Percentiles rank a stretch among this genome's conserved stretches.
These are phyloP conservation scores for Cucurbita ficifolia DNA, from an alignment of 306 rosid species.

Conservation along the genomic window DNA sequence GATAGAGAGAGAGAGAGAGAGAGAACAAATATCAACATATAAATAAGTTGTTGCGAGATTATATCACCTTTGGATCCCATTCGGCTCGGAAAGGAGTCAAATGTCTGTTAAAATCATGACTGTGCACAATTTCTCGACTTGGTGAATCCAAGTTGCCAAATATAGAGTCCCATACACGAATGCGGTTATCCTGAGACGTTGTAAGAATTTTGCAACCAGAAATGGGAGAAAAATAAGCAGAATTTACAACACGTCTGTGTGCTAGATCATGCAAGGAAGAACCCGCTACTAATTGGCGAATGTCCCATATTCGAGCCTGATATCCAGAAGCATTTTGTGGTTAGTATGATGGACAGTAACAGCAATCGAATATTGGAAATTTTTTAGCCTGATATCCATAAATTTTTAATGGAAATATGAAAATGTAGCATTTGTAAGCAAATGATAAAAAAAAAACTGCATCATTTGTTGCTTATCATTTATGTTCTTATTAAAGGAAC, in stretches of 20 bases:
- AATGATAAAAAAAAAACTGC: background rate
- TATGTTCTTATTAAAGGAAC: background rate
- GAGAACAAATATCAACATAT: background rate
- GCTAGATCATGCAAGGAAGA: slow-evolving; percentile 43
- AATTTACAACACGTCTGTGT: slow-evolving; percentile 77
- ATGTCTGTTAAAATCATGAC: slow-evolving; percentile 80
- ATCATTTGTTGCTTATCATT: background rate
- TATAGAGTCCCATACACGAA: slow-evolving; percentile 88
- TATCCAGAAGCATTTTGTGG: slow-evolving; percentile 2
- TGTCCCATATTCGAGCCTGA: slow-evolving; percentile 95
- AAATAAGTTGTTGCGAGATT: background rate
- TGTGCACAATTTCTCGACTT: slow-evolving; percentile 92
- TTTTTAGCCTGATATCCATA: background rate
- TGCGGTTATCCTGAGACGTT: slow-evolving; percentile 79
- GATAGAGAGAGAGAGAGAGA: background rate
- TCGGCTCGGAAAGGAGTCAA: slow-evolving; percentile 90
- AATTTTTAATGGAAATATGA: background rate
- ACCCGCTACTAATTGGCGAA: slow-evolving; percentile 54
- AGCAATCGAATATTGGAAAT: background rate
- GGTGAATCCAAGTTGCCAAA: slow-evolving; percentile 70
- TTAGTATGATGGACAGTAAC: background rate
- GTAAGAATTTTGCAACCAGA: slow-evolving; percentile 82
- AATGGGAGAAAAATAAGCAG: slow-evolving; percentile 78
- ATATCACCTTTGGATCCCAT: slow-evolving; percentile 92
- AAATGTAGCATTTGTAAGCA: background rate